phyloP scores from a whole-genome alignment of 2,329 filamentous ascomycete genomes.

The Lasiodiplodia gonubiensis region DNA sequence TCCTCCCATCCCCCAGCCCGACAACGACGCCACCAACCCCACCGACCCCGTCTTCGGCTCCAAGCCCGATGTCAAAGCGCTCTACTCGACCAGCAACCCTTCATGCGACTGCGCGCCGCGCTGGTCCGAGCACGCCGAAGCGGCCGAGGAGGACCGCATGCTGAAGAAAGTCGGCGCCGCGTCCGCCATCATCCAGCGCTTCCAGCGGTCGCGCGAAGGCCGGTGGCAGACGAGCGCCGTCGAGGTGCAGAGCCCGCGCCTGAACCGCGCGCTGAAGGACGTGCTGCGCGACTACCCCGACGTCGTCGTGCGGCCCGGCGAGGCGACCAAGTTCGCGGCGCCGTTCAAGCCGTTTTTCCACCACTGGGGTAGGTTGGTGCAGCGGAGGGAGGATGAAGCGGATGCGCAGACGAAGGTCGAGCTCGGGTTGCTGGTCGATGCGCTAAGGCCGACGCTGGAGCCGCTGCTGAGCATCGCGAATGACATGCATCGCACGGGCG shows the following conservation, averaged over 20 bases:
- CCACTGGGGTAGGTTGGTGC: constrained; percentile 58
- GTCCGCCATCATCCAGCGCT: background rate
- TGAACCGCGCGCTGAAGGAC: constrained; percentile 62
- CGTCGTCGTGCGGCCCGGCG: constrained; percentile 62
- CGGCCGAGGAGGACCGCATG: background rate
- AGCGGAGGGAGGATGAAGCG: constrained; percentile 31
- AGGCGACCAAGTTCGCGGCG: constrained; percentile 62
- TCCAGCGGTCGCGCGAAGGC: background rate
- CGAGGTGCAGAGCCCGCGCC: constrained; percentile 62
- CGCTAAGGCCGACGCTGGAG: constrained; percentile 50
- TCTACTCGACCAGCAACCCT: background rate
- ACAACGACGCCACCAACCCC: no score
- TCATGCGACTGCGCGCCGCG: background rate
- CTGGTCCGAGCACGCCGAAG: background rate
- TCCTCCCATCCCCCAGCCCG: no score
- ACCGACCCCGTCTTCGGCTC: background rate
- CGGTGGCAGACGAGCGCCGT: background rate
- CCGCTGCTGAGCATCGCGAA: constrained; percentile 48
- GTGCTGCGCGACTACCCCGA: constrained; percentile 65
- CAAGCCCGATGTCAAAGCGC: background rate
- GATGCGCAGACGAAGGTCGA: constrained; percentile 41
- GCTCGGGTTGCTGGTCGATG: constrained; percentile 47
- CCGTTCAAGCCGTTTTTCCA: constrained; percentile 71
- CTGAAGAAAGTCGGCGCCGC: background rate
- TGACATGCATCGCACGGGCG: constrained; percentile 47